Base-by-base conservation (phyloP, 2,329 filamentous ascomycete species). In the Sclerotinia minor region DNA sequence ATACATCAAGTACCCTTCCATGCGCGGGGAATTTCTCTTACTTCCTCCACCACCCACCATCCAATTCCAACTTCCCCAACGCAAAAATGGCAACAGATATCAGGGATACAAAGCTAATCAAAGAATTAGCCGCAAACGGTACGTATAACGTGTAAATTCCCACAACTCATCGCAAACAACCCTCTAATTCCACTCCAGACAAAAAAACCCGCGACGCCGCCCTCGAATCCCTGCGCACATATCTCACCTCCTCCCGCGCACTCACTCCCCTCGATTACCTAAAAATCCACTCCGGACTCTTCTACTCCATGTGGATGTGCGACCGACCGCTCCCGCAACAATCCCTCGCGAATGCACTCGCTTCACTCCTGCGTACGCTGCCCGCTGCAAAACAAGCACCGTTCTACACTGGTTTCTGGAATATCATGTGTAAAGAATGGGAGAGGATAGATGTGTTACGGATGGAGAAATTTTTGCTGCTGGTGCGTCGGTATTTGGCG, bases 251-350 rank as follows among this genome's bases (percentile, higher is more conserved):
- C 84, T 67, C 85, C 52, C 78, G 81, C 66, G 78, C 84, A 65
- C 86, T 97, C 70, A 81, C 86, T 24, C 81, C 86, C 52, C 79
- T 90, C 72, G 93, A 97, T 72, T 83, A 92, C 61, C 83, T 94
- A 69, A 97, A 97, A 81, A 85, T 98, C 72, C 97, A 93, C 92
- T 96, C 96, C 77, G 94, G 93, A 6, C 86, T 98, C 26, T 97
- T 95, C 83, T 97, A 93, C 83, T 90, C 89, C 76, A 87, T 95
- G 75, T 97, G 92, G 90, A 95, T 97, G 89, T 92, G 90, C 79
- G 94, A 97, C 83, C 91, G 93, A 59, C 89, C 93, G 15, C 81
- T 89, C n/a, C 89, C 91, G 3, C 94, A 97, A 82, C 93, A 97
- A 82, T 86, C 86, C 54, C 89, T 98, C 57, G 91, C 91, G 73